A percentile compares a stretch with the other conserved stretches of the same genome.
phyloP scores from a whole-genome alignment of 768 basidiomycete genomes.

The Agaricus sinodeliciosus region DNA sequence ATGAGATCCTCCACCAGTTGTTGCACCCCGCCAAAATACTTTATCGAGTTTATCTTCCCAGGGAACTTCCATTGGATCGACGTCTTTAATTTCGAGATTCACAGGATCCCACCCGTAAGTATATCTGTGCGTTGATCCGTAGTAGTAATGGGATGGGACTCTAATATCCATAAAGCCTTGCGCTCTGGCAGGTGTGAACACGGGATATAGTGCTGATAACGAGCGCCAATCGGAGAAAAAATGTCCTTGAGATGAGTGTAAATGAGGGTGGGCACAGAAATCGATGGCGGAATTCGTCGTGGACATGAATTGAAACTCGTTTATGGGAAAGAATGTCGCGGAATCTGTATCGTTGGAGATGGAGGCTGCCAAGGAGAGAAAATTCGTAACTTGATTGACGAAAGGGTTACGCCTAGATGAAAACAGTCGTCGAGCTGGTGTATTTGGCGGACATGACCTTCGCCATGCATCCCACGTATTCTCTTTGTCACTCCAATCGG shows the following conservation, averaged over 20 bases:
- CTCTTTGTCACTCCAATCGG: constrained; percentile 83
- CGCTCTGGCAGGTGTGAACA: constrained; percentile 89
- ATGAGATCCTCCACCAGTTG: constrained; percentile 88
- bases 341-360: not conserved
- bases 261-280: constrained; percentile 78
- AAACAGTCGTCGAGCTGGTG: constrained; percentile 78
- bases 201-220: constrained; percentile 82
- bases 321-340: not conserved
- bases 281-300: constrained; percentile 61
- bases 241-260: constrained; percentile 85
- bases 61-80: constrained; percentile 80
- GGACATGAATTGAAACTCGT: constrained; percentile 49
- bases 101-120: constrained; percentile 89
- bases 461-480: constrained; percentile 94
- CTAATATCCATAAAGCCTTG: constrained; percentile 84
- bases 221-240: constrained; percentile 98
- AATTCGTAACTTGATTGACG: constrained; percentile 21
- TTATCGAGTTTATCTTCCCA: constrained; percentile 88
- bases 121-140: constrained; percentile 71
- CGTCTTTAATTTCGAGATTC: constrained; percentile 62
- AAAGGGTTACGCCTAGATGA: constrained; percentile 60
- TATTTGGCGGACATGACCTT: constrained; percentile 77
- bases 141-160: constrained; percentile 97
- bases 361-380: constrained; percentile 17
- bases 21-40: constrained; percentile 94